Evolutionary conservation across 345 rosid species (phyloP), one percentile per base, ranked within the genome.

Genomic region (Alliaria petiolata): DNA sequence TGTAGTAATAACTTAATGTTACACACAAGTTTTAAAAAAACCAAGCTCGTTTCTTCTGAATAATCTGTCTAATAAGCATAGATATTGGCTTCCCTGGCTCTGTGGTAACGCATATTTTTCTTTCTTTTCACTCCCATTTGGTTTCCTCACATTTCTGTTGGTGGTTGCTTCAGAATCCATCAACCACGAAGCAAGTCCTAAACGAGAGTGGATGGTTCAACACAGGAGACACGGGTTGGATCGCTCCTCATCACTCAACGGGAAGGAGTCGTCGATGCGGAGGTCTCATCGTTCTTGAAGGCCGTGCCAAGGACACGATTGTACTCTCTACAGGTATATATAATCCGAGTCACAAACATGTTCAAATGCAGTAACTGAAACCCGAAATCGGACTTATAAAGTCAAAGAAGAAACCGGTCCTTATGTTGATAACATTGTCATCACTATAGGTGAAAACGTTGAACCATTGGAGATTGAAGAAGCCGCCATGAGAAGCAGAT

Each of bases 321-420:
- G 99, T 95, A 71, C 96, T 95, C 65, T 86, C 93, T n/a, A 88
- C 99, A 46, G 99, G 99, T 93, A 83, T 55, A 30, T 93, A 83
- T 55, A 30, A 2, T 11, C 61, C 26, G 7, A 63, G 26, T 35
- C 28, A 35, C 43, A 65, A 46, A 46, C 59, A 65, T 47, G 58
- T 65, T 3, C n/a, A 59, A 55, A 69, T 1, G 26, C 74, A 57
- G 67, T 54, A 40, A 33, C 0, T 10, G 64, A n/a, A 57, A 39
- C 53, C 28, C 17, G 43, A 17, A 28, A 70, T 35, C 20, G 5
- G 1, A 46, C n/a, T n/a, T n/a, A 11, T 8, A 59, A 26, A 26
- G 7, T n/a, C n/a, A 36, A 34, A n/a, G n/a, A 15, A 16, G 3
- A 30, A 43, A 17, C 19, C 0, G 2, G 25, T 57, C 44, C 7